Base-by-base conservation (phyloP, 2,329 filamentous ascomycete genomes). In the Sporothrix globosa region DNA sequence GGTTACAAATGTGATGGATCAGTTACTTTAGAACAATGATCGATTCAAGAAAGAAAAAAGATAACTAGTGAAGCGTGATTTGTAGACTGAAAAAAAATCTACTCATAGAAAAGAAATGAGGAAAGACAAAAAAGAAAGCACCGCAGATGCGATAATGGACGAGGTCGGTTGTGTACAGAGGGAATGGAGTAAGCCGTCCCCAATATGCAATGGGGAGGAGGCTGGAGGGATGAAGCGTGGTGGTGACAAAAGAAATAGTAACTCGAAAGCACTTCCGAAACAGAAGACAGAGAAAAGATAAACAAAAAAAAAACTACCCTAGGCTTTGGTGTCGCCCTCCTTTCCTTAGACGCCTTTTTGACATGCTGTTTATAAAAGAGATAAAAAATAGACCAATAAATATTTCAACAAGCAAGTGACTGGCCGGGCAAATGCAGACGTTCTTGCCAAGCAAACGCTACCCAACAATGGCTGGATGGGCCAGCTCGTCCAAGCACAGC, bases 341-440 rank as follows among this genome's bases (percentile, higher is more conserved):
- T 58, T 68, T 68, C 66, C 66, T 46, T 58, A 52, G 66, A 68
- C 66, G 66, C 66, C 66, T 53, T 34, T 41, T 50, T 58, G 39
- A 58, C 66, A 69, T 69, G 67, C 67, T 61, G 41, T 30, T 44
- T n/a, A 58, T 21, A 39, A 24, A 41, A 30, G 21, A 61, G 21
- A 53, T 41, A 44, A 67, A 17, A 61, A 46, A 60, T 34, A 13
- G 19, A 11, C 34, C 34, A 44, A 34, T 14, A 56, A 56, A 19
- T 7, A 41, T n/a, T 7, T n/a, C 30, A 58, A 27, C 19, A 27
- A 44, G 58, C 34, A 44, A 63, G 11, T 3, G n/a, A 41, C 9
- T 17, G 52, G 13, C 21, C 52, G 13, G 52, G 19, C 27, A n/a
- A 21, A 10, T 50, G 48, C 13, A 50, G 9, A 21, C 17, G 17